These are phyloP conservation scores for Alliaria petiolata DNA, from an alignment of 345 rosid species.

Conservation along the genomic window DNA sequence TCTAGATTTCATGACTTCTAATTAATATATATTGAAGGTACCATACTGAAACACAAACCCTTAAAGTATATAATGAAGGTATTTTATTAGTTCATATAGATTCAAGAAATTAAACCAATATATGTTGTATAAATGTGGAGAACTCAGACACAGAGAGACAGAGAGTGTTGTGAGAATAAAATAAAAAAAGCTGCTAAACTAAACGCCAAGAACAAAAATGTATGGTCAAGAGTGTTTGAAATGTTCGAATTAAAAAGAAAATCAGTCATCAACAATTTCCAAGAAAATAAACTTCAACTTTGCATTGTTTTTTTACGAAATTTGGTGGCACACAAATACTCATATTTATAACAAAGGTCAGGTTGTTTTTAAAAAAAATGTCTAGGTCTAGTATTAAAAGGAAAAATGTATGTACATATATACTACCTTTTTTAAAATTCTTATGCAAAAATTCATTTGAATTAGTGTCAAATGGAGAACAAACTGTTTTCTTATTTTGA, in stretches of 20 bases:
- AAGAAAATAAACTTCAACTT: neutral
- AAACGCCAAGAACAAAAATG: constrained; percentile 15
- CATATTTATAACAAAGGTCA: neutral
- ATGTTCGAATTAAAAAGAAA: neutral
- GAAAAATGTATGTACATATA: neutral
- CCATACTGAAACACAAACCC: neutral
- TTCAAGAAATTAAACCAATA: neutral
- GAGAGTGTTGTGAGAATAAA: constrained; percentile 10
- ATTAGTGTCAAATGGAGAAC: neutral
- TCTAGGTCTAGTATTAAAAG: neutral
- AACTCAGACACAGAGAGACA: constrained; percentile 17
- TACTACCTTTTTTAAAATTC: neutral
- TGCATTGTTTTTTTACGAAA: neutral
- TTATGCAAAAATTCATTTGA: neutral
- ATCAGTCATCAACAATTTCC: neutral
- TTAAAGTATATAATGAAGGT: neutral
- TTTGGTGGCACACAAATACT: neutral
- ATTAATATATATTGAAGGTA: neutral
- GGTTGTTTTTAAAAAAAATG: neutral
- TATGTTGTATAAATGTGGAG: neutral
- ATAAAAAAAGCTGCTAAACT: constrained; percentile 9
- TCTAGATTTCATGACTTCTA: neutral
- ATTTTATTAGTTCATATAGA: neutral
- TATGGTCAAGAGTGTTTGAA: constrained; percentile 12
- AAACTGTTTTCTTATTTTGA: neutral